phyloP scores from a whole-genome alignment of 192 early-diverging fungal genomes.

The Coemansia sp. region DNA sequence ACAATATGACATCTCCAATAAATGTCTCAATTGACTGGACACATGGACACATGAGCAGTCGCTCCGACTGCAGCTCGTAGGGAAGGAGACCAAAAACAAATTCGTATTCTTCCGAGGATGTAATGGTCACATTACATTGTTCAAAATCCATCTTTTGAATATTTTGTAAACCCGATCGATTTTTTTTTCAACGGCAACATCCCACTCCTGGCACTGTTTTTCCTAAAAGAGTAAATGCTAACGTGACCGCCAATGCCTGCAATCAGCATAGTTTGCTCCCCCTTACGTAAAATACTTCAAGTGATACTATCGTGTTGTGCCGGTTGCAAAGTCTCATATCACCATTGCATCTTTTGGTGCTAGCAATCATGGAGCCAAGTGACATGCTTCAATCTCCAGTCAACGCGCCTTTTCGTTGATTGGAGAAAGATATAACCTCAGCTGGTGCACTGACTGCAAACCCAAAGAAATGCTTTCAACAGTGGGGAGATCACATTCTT shows the following conservation, averaged over 20 bases:
- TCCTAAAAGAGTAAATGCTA: too few species aligned
- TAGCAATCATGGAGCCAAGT: too few species aligned
- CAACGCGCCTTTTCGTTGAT: neutral
- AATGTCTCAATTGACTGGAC: neutral
- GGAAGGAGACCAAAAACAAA: neutral
- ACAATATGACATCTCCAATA: neutral
- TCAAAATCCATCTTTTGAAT: neutral
- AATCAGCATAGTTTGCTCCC: too few species aligned
- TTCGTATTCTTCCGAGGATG: too few species aligned
- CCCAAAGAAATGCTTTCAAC: neutral
- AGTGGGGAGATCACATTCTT: neutral
- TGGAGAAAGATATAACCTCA: neutral
- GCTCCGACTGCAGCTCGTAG: neutral
- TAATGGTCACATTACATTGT: neutral
- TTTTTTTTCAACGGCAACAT: neutral
- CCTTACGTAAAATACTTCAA: too few species aligned
- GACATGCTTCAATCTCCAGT: neutral
- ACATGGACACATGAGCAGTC: neutral
- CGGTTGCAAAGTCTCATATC: too few species aligned
- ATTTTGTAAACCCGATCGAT: neutral
- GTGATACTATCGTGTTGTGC: too few species aligned
- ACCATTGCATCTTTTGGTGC: too few species aligned
- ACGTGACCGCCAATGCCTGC: too few species aligned
- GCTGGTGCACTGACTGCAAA: neutral
- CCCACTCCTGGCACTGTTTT: too few species aligned